phyloP scores from a whole-genome alignment of 306 rosid genomes.

The Cajanus cajan region DNA sequence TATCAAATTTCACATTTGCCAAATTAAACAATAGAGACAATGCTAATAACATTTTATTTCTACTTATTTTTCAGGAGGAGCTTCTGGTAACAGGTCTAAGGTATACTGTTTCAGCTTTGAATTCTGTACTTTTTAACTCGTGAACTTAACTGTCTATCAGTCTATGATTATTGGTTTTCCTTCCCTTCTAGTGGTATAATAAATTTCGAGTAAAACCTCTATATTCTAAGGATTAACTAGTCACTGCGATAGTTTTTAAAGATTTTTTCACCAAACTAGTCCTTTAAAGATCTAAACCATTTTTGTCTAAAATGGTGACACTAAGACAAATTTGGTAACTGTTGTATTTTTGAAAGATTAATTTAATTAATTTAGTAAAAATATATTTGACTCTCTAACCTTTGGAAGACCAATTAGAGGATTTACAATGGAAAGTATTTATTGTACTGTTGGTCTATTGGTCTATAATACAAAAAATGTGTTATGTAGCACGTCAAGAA shows the following conservation, averaged over 20 bases:
- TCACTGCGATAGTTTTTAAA: neutral
- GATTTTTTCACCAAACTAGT: neutral
- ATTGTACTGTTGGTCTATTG: neutral
- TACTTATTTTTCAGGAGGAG: conserved; percentile 49
- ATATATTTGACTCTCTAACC: neutral
- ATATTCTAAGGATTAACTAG: neutral
- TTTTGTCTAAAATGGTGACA: neutral
- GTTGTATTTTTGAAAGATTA: neutral
- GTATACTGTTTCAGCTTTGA: conserved; percentile 42
- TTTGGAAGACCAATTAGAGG: neutral
- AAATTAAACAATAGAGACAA: neutral
- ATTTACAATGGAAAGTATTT: neutral
- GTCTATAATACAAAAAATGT: conserved; percentile 1
- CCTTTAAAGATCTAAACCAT: neutral
- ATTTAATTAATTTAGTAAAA: neutral
- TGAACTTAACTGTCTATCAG: neutral
- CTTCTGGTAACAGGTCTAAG: conserved; percentile 48
- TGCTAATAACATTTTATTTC: neutral
- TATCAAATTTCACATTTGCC: neutral
- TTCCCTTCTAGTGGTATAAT: neutral
- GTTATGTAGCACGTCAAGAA: neutral
- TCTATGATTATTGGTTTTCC: neutral
- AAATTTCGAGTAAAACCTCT: neutral
- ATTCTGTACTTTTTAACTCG: neutral
- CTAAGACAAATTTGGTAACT: neutral